phyloP scores from a whole-genome alignment of 2,329 filamentous ascomycete genomes.

The Torrubiella hemipterigena region DNA sequence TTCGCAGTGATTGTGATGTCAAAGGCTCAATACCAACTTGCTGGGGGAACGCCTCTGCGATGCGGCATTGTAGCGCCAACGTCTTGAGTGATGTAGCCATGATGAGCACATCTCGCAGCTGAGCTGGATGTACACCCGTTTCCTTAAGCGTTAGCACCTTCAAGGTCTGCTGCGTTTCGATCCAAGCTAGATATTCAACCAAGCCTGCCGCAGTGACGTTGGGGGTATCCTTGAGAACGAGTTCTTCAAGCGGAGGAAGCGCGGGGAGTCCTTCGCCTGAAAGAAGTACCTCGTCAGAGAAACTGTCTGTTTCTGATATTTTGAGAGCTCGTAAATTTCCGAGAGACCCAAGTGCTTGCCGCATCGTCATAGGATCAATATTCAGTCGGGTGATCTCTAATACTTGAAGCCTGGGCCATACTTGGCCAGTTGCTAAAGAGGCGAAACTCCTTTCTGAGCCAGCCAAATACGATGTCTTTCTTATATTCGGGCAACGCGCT shows the following conservation, averaged over 20 bases:
- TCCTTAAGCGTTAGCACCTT: constrained; percentile 57
- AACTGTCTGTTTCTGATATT: constrained; percentile 53
- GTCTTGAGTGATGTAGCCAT: constrained; percentile 45
- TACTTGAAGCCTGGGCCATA: constrained; percentile 62
- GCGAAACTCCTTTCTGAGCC: constrained; percentile 73
- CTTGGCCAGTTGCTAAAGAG: constrained; percentile 48
- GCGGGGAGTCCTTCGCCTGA: constrained; percentile 52
- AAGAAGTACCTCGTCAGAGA: constrained; percentile 69
- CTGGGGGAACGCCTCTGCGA: constrained; percentile 36
- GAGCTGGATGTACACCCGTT: constrained; percentile 55
- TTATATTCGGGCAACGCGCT: constrained; percentile 67
- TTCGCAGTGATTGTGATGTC: constrained; percentile 54
- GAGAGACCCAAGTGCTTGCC: constrained; percentile 59
- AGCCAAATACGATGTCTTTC: constrained; percentile 76
- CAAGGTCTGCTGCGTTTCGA: constrained; percentile 47
- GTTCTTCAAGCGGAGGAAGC: constrained; percentile 62
- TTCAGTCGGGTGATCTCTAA: constrained; percentile 57
- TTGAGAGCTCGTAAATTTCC: constrained; percentile 61
- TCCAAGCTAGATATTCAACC: constrained; percentile 50
- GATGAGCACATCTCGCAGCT: constrained; percentile 48
- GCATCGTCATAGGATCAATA: constrained; percentile 58
- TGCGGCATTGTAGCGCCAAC: constrained; percentile 39
- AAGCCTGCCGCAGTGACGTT: constrained; percentile 63
- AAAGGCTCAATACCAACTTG: constrained; percentile 44
- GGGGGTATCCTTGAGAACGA: constrained; percentile 61